phyloP scores from a whole-genome alignment of 1,284 basidiomycete species.

The Cryptococcus deneoformans region DNA sequence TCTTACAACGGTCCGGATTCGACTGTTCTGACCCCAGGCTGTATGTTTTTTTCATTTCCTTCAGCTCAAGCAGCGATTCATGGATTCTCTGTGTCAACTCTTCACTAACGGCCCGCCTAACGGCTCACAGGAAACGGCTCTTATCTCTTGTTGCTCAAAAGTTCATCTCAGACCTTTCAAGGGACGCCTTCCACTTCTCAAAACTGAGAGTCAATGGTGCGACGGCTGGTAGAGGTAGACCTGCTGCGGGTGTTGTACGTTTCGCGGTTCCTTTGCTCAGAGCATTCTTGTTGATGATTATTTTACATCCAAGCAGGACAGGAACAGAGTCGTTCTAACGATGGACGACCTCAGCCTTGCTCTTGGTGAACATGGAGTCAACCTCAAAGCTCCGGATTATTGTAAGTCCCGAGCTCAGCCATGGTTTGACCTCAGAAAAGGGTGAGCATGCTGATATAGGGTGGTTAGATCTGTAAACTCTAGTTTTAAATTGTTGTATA shows the following conservation, averaged over 20 bases:
- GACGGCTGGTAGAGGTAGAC: constrained; percentile 47
- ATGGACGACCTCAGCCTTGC: constrained; percentile 97
- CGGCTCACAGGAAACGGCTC: constrained; percentile 70
- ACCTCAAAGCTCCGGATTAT: constrained; percentile 84
- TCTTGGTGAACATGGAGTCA: constrained; percentile 92
- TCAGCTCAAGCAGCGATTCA: too few relatives aligned
- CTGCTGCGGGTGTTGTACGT: constrained; percentile 20
- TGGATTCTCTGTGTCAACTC: too few relatives aligned
- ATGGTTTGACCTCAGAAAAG: too few relatives aligned
- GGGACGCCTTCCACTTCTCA: constrained; percentile 98
- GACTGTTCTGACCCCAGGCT: constrained; percentile 90
- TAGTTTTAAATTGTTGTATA: too few relatives aligned
- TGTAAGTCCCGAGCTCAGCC: constrained; percentile 34
- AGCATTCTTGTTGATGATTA: neutral
- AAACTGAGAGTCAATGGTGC: constrained; percentile 70
- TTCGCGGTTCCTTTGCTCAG: neutral
- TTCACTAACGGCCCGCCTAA: neutral
- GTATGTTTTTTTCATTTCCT: constrained; percentile 55
- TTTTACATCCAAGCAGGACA: constrained; percentile 58
- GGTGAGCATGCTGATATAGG: too few relatives aligned
- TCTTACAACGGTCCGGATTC: constrained; percentile 93
- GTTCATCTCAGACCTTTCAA: constrained; percentile 94
- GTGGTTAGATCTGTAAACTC: too few relatives aligned
- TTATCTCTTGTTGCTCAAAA: constrained; percentile 96
- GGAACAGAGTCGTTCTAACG: constrained; percentile 91